Conservation (phyloP, 768 basidiomycete species). For the Paxillus involutus region DNA sequence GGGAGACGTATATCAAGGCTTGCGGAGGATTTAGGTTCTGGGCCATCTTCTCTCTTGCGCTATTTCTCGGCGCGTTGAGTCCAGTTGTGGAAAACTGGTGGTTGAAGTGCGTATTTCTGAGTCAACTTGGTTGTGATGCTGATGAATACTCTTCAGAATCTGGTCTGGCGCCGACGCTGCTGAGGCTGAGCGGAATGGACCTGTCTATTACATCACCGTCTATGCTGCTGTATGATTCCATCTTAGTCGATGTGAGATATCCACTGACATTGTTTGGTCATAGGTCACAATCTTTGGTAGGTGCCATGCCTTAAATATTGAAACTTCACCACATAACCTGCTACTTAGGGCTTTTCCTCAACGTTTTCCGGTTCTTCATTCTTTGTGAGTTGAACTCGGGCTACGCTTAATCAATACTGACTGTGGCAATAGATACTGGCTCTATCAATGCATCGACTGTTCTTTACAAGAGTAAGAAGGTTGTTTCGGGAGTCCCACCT, state of each 20-base stretch:
- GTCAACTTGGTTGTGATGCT: slow-evolving; percentile 14
- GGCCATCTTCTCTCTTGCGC: slow-evolving; percentile 50
- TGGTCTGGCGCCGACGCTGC: slow-evolving; percentile 56
- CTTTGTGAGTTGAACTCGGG: slow-evolving; percentile 53
- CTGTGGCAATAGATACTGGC: slow-evolving; percentile 51
- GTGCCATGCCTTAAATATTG: not conserved
- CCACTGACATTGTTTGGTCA: slow-evolving; percentile 23
- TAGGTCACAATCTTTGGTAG: slow-evolving; percentile 39
- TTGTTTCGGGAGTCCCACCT: not conserved
- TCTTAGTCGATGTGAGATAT: not conserved
- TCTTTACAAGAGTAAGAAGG: slow-evolving; percentile 63
- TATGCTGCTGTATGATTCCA: slow-evolving; percentile 58
- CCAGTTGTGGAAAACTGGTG: slow-evolving; percentile 76
- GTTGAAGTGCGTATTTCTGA: slow-evolving; percentile 44
- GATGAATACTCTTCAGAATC: slow-evolving; percentile 32
- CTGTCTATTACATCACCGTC: slow-evolving; percentile 49
- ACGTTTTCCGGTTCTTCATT: slow-evolving; percentile 65
- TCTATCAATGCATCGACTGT: slow-evolving; percentile 80
- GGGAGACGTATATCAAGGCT: slow-evolving; percentile 56
- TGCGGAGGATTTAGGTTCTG: slow-evolving; percentile 56
- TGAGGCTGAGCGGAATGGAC: slow-evolving; percentile 39
- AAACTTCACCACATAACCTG: slow-evolving; percentile 6
- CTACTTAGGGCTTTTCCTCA: slow-evolving; percentile 49
- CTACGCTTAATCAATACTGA: slow-evolving; percentile 2
- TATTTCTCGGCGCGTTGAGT: slow-evolving; percentile 56